These are phyloP conservation scores for Puccinia horiana DNA, from an alignment of 1,284 basidiomycete genomes.

Conservation along the genomic window DNA sequence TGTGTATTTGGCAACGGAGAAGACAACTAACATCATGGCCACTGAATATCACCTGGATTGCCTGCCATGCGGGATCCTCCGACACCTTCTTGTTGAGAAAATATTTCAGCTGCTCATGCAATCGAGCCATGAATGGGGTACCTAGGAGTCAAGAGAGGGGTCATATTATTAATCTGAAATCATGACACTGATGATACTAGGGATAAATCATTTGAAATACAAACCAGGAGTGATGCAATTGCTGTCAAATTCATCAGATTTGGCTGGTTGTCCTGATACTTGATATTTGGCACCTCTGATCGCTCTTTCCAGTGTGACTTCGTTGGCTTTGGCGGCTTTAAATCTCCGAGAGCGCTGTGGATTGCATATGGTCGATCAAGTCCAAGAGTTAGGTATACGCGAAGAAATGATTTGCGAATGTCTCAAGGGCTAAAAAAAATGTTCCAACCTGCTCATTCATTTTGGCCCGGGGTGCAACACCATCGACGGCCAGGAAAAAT, in stretches of 20 bases:
- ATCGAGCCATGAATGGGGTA: slow-evolving; percentile 87
- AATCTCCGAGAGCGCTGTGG: slow-evolving; percentile 76
- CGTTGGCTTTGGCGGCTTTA: slow-evolving; percentile 88
- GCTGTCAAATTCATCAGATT: slow-evolving; percentile 88
- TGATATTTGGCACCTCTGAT: slow-evolving; percentile 82
- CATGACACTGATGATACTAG: slow-evolving; percentile 65
- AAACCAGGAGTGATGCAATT: slow-evolving; percentile 97
- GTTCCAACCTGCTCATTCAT: slow-evolving; percentile 85
- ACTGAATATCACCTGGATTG: slow-evolving; percentile 87
- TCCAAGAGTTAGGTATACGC: background rate
- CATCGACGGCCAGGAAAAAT: slow-evolving; percentile 79
- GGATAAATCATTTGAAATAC: slow-evolving; percentile 64
- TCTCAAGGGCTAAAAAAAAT: background rate
- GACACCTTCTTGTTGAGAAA: slow-evolving; percentile 96
- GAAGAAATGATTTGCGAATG: background rate
- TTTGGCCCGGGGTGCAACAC: slow-evolving; percentile 96
- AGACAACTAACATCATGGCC: slow-evolving; percentile 75
- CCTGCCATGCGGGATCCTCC: slow-evolving; percentile 90
- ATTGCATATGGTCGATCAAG: too few relatives aligned
- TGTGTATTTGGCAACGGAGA: background rate
- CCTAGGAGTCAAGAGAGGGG: slow-evolving; percentile 66
- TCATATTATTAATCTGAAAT: slow-evolving; percentile 10
- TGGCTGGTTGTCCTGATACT: slow-evolving; percentile 91
- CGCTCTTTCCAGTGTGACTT: slow-evolving; percentile 82
- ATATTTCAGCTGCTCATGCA: slow-evolving; percentile 88